Base-by-base conservation (phyloP, 225 moss, liverwort and hornwort species). In the Polytrichum commune region DNA sequence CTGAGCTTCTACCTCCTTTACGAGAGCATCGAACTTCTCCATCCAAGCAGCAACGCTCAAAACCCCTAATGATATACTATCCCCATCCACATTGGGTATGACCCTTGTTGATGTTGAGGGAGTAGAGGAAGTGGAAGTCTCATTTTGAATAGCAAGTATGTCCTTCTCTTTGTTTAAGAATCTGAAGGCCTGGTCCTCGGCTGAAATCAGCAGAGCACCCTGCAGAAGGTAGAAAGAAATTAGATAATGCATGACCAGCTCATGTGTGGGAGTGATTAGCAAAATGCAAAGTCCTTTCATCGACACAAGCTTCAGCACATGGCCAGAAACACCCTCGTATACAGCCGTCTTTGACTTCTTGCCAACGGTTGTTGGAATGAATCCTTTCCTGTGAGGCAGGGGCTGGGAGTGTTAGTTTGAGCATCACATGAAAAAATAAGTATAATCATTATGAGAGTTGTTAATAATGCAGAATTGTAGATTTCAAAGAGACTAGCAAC, bases 131-230 rank as follows among this genome's bases (percentile, higher is more conserved):
- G 55, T 54, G 58, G 55, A 65, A 53, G 27, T 71, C 60, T 72
- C 61, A 16, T 77, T 71, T 61, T 72, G 72, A 55, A 60, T 24
- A 67, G 72, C 77, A 56, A 77, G 26, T 33, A 46, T 57, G 53
- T 72, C 77, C 67, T 66, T 77, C 66, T 67, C 72, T 54, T 18
- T 72, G 65, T 77, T 66, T 20, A 72, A 20, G 46, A 38, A 53
- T 64, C 66, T 46, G 66, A 77, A 72, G 28, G 72, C 72, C 60
- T 72, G 58, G 72, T 77, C 77, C 71, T 77, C 77, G 53, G 77
- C 77, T 72, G 77, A 65, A 72, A 72, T 77, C 66, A 77, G 66
- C 77, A 77, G 66, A 61, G 77, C 72, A 71, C 63, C 77, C 72
- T 77, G 77, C 66, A 71, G 72, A 71, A 77, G 63, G 33, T 69